Evolutionary conservation across 1,139 yeast species (phyloP), one percentile per base, ranked within the genome.

Genomic region (Blastobotrys indianensis): DNA sequence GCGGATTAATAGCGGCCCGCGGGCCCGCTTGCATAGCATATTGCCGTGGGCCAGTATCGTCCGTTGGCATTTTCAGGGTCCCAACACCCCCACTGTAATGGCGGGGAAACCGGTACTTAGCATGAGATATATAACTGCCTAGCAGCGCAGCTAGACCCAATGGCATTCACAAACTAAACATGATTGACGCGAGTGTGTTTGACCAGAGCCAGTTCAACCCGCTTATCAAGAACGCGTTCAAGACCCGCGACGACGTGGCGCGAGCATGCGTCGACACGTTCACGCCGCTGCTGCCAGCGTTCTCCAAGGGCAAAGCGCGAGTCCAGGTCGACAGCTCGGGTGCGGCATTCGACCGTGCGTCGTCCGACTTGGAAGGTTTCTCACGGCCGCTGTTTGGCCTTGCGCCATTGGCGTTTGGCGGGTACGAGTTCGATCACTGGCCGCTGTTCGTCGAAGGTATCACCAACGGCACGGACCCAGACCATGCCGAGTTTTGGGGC

Each of bases 381-480:
- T 54, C 63, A 7, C 50, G 66, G 32, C 63, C 64, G 3, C 41
- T 62, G 37, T 62, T 64, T 63, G 66, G 66, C 29, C 51, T 60
- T 31, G 65, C 60, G 1, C 63, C 66, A 2, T 55, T 47, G 39
- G 58, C 49, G 8, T 46, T 49, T 30, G 66, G 66, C 6, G 66
- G 65, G 3, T 61, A 61, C 25, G 44, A 59, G 16, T 62, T 61
- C 48, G 50, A 52, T 17, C 54, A 54, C 48, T 54, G 58, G 58
- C 53, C 52, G 25, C 16, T 46, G 41, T 48, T 44, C 39, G 51
- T 51, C 37, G 40, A 44, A 13, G 67, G 67, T 2, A 43, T 63
- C 11, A 53, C 55, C 35, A 59, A 59, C 47, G 67, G 67, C 10
- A 54, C 61, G 23, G 54, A 63, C 44, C 65, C 65, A 3, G 49